A percentile compares a stretch with the other conserved stretches of the same genome.
Evolutionary conservation across 2,329 filamentous ascomycete species (phyloP).

Genomic region (Bipolaris sorokiniana): DNA sequence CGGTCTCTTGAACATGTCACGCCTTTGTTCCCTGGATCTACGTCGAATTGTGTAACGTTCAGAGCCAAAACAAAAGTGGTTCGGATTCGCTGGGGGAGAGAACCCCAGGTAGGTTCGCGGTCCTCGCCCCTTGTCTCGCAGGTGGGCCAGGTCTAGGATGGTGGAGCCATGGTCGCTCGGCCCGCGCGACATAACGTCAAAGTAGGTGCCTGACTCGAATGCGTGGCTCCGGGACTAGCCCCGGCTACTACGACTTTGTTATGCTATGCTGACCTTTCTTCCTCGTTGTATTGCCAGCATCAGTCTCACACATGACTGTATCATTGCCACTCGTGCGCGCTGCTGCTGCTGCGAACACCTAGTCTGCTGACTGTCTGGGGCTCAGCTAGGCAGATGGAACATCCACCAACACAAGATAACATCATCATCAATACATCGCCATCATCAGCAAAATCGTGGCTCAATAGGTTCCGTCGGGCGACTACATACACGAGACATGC

Average conservation of each 20-base stretch:
- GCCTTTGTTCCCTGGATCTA: too few species aligned
- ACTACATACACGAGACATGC: too few species aligned
- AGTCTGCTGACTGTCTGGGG: neutral
- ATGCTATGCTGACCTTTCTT: neutral
- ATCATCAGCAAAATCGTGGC: neutral
- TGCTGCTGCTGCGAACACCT: neutral
- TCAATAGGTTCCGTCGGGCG: neutral
- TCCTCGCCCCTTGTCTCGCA: neutral
- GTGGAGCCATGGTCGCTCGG: neutral
- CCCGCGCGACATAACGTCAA: constrained; percentile 2
- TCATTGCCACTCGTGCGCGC: neutral
- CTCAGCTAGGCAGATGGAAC: neutral
- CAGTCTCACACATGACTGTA: constrained; percentile 1
- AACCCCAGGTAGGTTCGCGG: neutral
- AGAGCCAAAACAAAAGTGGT: neutral
- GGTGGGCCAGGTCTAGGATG: neutral
- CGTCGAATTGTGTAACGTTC: too few species aligned
- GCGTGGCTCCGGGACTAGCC: neutral
- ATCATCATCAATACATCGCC: too few species aligned
- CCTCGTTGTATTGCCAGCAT: neutral
- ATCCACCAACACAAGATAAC: neutral
- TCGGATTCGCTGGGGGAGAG: neutral
- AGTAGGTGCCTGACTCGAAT: neutral
- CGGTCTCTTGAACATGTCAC: too few species aligned
- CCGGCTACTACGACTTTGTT: neutral